Percentiles rank a stretch among this genome's conserved stretches.
phyloP scores from a whole-genome alignment of 1,284 basidiomycete species.

The Baeospora myosura region DNA sequence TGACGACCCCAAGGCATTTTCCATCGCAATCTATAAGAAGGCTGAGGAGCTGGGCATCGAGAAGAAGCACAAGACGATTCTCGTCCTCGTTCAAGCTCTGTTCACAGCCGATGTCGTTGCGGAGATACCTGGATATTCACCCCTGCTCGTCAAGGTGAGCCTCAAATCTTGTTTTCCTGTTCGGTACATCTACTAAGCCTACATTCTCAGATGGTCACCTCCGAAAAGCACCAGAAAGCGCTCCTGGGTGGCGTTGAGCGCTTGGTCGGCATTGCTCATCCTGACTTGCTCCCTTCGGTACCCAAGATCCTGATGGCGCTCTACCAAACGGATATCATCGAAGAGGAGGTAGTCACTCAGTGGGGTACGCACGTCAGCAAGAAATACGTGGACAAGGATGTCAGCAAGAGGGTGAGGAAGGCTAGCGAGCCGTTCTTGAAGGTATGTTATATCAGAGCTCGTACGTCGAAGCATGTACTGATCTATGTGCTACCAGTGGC shows the following conservation, averaged over 20 bases:
- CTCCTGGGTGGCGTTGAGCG: constrained; percentile 87
- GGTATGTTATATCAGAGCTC: constrained; percentile 24
- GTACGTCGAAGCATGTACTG: constrained; percentile 2
- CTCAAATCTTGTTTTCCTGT: background rate
- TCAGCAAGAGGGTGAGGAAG: constrained; percentile 92
- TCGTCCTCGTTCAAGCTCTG: constrained; percentile 81
- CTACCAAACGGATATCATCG: constrained; percentile 90
- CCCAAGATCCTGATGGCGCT: constrained; percentile 94
- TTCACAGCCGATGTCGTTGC: constrained; percentile 74
- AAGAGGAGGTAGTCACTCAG: constrained; percentile 84
- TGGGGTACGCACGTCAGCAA: constrained; percentile 98
- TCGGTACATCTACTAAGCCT: constrained; percentile 4
- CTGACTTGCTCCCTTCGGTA: constrained; percentile 58
- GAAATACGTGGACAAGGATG: constrained; percentile 96
- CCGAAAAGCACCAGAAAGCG: constrained; percentile 94
- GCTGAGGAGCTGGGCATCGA: constrained; percentile 89
- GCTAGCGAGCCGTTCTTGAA: constrained; percentile 93
- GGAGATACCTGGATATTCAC: constrained; percentile 69
- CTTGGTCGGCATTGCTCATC: constrained; percentile 65
- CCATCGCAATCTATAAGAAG: constrained; percentile 79
- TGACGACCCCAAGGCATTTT: constrained; percentile 35
- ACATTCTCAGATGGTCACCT: constrained; percentile 52
- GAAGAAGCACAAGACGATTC: constrained; percentile 91
- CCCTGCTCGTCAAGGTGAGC: constrained; percentile 78
- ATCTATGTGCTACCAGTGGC: constrained; percentile 33